A percentile compares a stretch with the other conserved stretches of the same genome.
phyloP scores from a whole-genome alignment of 495 filamentous ascomycete species.

The Lophium mytilinum region DNA sequence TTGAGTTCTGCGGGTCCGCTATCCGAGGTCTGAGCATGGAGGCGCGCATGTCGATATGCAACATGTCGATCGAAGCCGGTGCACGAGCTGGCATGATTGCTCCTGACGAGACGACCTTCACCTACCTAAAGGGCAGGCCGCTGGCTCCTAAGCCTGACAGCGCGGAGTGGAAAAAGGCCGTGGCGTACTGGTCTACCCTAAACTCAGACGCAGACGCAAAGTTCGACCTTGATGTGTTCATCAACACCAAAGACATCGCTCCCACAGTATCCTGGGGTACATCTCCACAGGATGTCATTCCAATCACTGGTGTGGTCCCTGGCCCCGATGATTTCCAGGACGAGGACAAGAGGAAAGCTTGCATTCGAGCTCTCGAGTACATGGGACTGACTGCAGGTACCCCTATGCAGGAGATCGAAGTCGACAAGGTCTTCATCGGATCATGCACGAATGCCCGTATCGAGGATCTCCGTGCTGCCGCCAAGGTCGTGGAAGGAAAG shows the following conservation, averaged over 20 bases:
- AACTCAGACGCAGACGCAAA: slow-evolving; percentile 76
- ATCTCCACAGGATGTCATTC: slow-evolving; percentile 88
- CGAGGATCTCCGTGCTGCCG: slow-evolving; percentile 87
- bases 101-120: slow-evolving; percentile 86
- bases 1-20: slow-evolving; percentile 93
- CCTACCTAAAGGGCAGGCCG: slow-evolving; percentile 86
- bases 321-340: slow-evolving; percentile 78
- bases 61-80: slow-evolving; percentile 99
- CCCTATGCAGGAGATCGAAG: slow-evolving; percentile 75
- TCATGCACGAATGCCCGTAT: slow-evolving; percentile 97
- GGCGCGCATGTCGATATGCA: slow-evolving; percentile 97
- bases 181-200: slow-evolving; percentile 81
- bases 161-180: slow-evolving; percentile 82
- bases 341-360: slow-evolving; percentile 66
- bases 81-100: slow-evolving; percentile 95
- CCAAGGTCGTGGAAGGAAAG: slow-evolving; percentile 74
- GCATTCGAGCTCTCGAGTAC: slow-evolving; percentile 79
- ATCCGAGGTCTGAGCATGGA: slow-evolving; percentile 90
- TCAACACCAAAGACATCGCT: slow-evolving; percentile 84
- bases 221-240: slow-evolving; percentile 78
- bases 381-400: slow-evolving; percentile 87
- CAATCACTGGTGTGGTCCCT: slow-evolving; percentile 84
- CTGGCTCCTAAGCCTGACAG: slow-evolving; percentile 77
- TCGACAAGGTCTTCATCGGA: slow-evolving; percentile 97
- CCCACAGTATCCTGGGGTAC: slow-evolving; percentile 97